These are phyloP conservation scores for Ceratocystiopsis minuta DNA, from an alignment of 2,329 filamentous ascomycete genomes.

Conservation along the genomic window DNA sequence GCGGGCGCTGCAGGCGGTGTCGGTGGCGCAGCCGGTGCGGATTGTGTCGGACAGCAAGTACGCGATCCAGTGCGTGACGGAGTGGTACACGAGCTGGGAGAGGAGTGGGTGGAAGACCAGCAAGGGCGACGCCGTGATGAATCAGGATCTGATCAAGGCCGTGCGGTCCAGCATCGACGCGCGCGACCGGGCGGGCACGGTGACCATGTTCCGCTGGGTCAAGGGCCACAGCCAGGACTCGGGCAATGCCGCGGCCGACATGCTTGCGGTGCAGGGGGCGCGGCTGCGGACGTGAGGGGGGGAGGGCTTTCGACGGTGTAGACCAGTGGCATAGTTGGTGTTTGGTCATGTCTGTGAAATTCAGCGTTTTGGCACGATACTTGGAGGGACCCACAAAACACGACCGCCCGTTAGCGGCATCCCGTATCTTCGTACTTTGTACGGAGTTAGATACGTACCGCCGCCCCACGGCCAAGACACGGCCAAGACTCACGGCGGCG, in stretches of 20 bases:
- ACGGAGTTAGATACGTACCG: too few relatives aligned
- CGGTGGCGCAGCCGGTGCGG: slow-evolving; percentile 46
- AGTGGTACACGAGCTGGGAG: slow-evolving; percentile 68
- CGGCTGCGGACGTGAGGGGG: slow-evolving; percentile 4
- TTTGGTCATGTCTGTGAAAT: too few relatives aligned
- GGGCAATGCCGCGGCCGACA: slow-evolving; percentile 70
- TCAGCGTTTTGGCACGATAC: too few relatives aligned
- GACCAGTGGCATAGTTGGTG: too few relatives aligned
- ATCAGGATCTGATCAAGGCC: slow-evolving; percentile 64
- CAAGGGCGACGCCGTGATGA: slow-evolving; percentile 50
- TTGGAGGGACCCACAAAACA: too few relatives aligned
- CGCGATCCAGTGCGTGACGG: slow-evolving; percentile 71
- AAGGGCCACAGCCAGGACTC: slow-evolving; percentile 61
- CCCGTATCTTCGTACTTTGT: too few relatives aligned
- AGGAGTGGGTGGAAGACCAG: slow-evolving; percentile 61
- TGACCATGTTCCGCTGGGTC: slow-evolving; percentile 68
- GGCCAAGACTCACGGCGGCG: too few relatives aligned
- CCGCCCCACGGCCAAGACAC: too few relatives aligned
- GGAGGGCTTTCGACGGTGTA: too few relatives aligned
- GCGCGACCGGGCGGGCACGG: slow-evolving; percentile 37
- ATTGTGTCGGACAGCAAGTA: slow-evolving; percentile 87
- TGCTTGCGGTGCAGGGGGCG: slow-evolving; percentile 53
- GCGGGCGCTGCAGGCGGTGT: slow-evolving; percentile 61
- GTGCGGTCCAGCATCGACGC: slow-evolving; percentile 56
- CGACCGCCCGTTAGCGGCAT: too few relatives aligned